Evolutionary conservation across 2,329 filamentous ascomycete genomes (phyloP), one percentile per base, ranked within the genome.

Genomic region (Colletotrichum trifolii): DNA sequence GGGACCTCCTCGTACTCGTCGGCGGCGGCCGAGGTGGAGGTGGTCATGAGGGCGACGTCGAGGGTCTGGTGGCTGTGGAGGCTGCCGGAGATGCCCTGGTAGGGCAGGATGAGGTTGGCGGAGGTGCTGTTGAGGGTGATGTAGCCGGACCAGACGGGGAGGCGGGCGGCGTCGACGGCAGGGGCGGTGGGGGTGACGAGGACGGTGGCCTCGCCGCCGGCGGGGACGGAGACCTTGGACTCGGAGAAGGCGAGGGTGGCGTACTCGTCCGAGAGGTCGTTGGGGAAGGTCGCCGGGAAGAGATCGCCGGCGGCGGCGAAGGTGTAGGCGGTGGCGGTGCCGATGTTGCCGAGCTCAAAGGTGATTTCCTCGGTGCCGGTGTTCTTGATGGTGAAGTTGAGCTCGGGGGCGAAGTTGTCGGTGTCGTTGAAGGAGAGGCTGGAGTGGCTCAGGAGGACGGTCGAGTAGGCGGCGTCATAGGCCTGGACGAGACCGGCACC

Each of bases 351-450:
- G 10, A 90, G 75, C 8, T 78, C 77, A 74, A 87, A 89, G 6
- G 82, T 83, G 54, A 87, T 73, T 0, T 78, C 73, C 33, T 78
- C 76, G 13, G 74, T 74, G 49, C 83, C 85, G 6, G 78, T 78
- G 77, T 90, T 91, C 69, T 75, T 80, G 68, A 91, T 79, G 43
- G 78, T 82, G 71, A 90, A 87, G 67, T 82, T 81, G 47, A 82
- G 76, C 2, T 76, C 77, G 10, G 78, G 73, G 49, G 73, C 73
- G 67, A 88, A 83, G 77, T 89, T 73, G 68, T 86, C 84, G 0
- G 87, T 88, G 73, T 91, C 88, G 72, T 90, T 90, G 76, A 90
- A 89, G 4, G 85, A 82, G 12, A 91, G 75, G 72, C 83, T 85
- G n/a, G 84, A 84, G 9, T 80, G 82, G 69, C 82, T 83, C 17